phyloP scores from a whole-genome alignment of 2,329 filamentous ascomycete genomes.

The Aspergillus floridensis region DNA sequence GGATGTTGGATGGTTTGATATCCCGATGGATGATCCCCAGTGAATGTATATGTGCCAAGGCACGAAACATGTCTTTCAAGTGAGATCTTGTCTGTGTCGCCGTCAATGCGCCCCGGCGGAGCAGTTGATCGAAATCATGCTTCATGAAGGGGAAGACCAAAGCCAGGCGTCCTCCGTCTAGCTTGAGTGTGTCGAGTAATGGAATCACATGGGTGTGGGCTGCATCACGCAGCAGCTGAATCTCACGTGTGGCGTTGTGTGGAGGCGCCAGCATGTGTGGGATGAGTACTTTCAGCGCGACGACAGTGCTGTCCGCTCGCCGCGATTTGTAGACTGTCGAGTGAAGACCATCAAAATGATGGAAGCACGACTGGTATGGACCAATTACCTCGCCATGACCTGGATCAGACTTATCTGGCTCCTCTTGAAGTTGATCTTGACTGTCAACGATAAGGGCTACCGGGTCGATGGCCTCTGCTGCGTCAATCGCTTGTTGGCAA shows the following conservation, averaged over 20 bases:
- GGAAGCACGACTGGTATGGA: constrained; percentile 55
- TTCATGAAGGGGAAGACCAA: constrained; percentile 84
- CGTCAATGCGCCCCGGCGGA: constrained; percentile 50
- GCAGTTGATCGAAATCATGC: constrained; percentile 66
- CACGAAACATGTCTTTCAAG: constrained; percentile 68
- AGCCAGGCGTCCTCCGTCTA: constrained; percentile 69
- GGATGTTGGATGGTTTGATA: constrained; percentile 86
- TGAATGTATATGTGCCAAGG: constrained; percentile 68
- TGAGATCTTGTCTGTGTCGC: constrained; percentile 45
- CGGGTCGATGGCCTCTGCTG: constrained; percentile 26
- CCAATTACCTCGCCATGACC: constrained; percentile 49
- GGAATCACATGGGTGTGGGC: constrained; percentile 60
- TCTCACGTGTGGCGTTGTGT: constrained; percentile 78
- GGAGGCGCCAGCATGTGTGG: constrained; percentile 71
- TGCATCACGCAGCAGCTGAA: constrained; percentile 66
- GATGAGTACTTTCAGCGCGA: constrained; percentile 83
- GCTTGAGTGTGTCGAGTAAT: constrained; percentile 68
- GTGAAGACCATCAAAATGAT: constrained; percentile 67
- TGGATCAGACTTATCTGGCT: constrained; percentile 23
- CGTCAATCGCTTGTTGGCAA: constrained; percentile 41
- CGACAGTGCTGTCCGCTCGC: constrained; percentile 41
- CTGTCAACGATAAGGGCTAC: constrained; percentile 23
- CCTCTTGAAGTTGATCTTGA: constrained; percentile 21
- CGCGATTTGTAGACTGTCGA: constrained; percentile 76
- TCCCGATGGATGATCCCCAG: constrained; percentile 86